Percentiles rank a stretch among this genome's conserved stretches.
These are phyloP conservation scores for Ophiosphaerella narmari DNA, from an alignment of 2,329 filamentous ascomycete genomes.

Conservation along the genomic window DNA sequence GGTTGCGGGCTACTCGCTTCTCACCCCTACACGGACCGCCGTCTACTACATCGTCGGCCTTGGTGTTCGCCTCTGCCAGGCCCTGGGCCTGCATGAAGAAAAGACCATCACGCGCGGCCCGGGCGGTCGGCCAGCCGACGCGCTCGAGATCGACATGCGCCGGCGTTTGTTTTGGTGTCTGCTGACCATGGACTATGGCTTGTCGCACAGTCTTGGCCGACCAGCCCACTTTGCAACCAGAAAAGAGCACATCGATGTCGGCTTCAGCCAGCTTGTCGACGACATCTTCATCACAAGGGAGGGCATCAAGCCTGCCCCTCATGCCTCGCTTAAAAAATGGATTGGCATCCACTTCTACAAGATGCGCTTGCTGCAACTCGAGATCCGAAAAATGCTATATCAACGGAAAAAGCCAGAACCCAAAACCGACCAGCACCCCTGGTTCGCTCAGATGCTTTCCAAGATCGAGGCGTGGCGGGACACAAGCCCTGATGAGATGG, in stretches of 20 bases:
- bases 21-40: constrained; percentile 89
- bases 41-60: constrained; percentile 93
- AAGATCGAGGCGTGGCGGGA: constrained; percentile 82
- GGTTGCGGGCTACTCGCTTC: constrained; percentile 86
- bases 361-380: constrained; percentile 84
- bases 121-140: constrained; percentile 64
- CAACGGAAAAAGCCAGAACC: constrained; percentile 80
- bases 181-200: constrained; percentile 82
- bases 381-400: constrained; percentile 85
- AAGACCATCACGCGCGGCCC: constrained; percentile 75
- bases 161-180: constrained; percentile 87
- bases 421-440: constrained; percentile 78
- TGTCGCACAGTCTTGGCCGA: constrained; percentile 85
- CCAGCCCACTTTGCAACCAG: constrained; percentile 83
- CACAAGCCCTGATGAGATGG: constrained; percentile 69
- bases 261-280: constrained; percentile 80
- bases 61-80: constrained; percentile 84
- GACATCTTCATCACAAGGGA: constrained; percentile 81
- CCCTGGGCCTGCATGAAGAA: constrained; percentile 85
- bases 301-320: constrained; percentile 72
- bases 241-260: constrained; percentile 81
- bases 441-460: constrained; percentile 79
- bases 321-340: constrained; percentile 79
- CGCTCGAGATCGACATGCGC: constrained; percentile 84
- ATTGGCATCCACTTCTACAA: constrained; percentile 92